Evolutionary conservation across 2,329 filamentous ascomycete genomes (phyloP).

Genomic region (Aurifilum marmelostoma): DNA sequence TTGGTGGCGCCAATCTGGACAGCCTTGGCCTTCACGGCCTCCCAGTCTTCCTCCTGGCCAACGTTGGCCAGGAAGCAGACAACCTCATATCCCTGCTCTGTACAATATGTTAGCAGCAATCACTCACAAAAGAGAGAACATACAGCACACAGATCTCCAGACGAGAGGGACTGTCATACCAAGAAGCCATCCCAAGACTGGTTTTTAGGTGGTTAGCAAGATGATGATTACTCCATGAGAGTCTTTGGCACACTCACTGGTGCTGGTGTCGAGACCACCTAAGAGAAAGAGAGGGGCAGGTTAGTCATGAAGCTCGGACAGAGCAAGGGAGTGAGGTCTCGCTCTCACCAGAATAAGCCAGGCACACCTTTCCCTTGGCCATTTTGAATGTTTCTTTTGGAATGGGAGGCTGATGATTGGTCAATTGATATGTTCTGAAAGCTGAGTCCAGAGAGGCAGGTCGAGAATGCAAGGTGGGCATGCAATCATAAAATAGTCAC

Average conservation of each 20-base stretch:
- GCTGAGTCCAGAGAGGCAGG: background rate
- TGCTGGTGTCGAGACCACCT: constrained; percentile 31
- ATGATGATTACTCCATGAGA: no score
- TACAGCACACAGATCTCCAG: background rate
- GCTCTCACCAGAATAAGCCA: constrained; percentile 30
- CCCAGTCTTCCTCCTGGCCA: constrained; percentile 77
- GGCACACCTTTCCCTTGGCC: constrained; percentile 29
- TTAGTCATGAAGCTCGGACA: constrained; percentile 13
- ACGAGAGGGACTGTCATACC: background rate
- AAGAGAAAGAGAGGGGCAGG: background rate
- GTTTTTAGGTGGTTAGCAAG: constrained; percentile 11
- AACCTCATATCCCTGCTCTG: constrained; percentile 62
- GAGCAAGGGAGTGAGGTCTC: background rate
- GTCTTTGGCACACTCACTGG: constrained; percentile 25
- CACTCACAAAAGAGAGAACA: background rate
- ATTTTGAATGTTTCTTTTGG: constrained; percentile 18
- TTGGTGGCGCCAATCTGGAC: constrained; percentile 44
- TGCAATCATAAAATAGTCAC: background rate
- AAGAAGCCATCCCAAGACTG: constrained; percentile 30
- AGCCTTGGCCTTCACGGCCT: constrained; percentile 73
- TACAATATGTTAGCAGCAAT: constrained; percentile 3
- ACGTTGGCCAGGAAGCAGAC: constrained; percentile 70
- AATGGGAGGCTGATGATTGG: constrained; percentile 10
- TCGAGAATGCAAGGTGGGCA: background rate
- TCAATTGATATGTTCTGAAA: constrained; percentile 24